phyloP scores from a whole-genome alignment of 345 rosid genomes.

The Fremontodendron californicum region DNA sequence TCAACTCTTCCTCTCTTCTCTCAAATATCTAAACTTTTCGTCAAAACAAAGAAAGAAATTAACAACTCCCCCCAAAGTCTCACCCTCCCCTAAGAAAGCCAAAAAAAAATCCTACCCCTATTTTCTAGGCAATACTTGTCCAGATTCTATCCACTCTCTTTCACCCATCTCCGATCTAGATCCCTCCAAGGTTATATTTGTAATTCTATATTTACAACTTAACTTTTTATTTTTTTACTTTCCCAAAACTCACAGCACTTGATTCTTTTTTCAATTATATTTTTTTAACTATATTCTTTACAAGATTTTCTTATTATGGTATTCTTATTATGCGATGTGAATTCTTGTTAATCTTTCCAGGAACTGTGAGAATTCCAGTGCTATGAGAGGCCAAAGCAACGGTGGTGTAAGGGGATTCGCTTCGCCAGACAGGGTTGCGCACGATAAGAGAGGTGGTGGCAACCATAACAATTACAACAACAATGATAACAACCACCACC shows the following conservation, averaged over 20 bases:
- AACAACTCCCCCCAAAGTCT: neutral
- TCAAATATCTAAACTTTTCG: conserved; percentile 13
- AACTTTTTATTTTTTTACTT: conserved; percentile 3
- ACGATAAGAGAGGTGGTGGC: conserved; percentile 40
- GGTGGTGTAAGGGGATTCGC: conserved; percentile 45
- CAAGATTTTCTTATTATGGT: neutral
- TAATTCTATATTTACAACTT: conserved; percentile 19
- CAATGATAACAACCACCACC: conserved; percentile 21
- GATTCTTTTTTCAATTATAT: conserved; percentile 8
- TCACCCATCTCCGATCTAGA: conserved; percentile 20
- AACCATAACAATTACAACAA: conserved; percentile 17
- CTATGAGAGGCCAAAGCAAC: conserved; percentile 64
- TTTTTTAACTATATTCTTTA: neutral
- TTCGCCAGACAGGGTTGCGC: conserved; percentile 52
- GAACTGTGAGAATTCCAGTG: conserved; percentile 52
- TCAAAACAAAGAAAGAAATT: neutral
- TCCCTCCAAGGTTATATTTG: conserved; percentile 37
- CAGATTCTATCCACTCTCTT: conserved; percentile 15
- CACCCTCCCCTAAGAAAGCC: neutral
- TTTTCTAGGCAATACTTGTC: conserved; percentile 20
- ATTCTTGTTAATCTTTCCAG: conserved; percentile 20
- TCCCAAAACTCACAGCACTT: conserved; percentile 1
- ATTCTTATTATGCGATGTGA: neutral
- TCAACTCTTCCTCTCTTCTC: neutral
- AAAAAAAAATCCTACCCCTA: neutral